Base-by-base conservation (phyloP, 257 asterid species). In the Datura wrightii region DNA sequence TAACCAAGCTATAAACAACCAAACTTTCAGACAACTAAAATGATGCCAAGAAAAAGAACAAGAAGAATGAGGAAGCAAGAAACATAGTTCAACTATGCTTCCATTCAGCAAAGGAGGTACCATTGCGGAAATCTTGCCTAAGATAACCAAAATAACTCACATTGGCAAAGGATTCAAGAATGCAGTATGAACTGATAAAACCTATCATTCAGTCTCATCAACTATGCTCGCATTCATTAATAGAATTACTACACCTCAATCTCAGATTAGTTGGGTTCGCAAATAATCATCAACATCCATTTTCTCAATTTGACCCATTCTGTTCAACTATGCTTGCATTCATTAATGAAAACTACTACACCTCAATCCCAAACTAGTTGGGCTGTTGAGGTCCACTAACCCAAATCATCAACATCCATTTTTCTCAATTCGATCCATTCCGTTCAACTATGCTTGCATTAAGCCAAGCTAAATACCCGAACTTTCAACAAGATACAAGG, bases 21-120 rank as follows among this genome's bases (percentile, higher is more conserved):
- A 10, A 62, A 56, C 46, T 83, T 60, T 36, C 52, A 50, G 81
- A 13, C 4, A 72, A 48, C 59, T 24, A n/a, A 67, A 42, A 79
- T 31, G 42, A 19, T 37, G 59, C 83, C 60, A 36, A 79, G 79
- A 52, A 36, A 13, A 55, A 78, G 53, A 78, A 39, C 69, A 72
- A 52, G 69, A 80, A 39, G 78, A 80, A 18, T 9, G 58, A 14
- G 36, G 71, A 76, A 67, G 39, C 16, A 56, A 83, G 71, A 37
- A 83, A 85, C 92, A n/a, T 55, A 5, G 62, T 55, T 55, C 62
- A 55, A 55, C 62, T 5, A 55, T 55, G 19, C 62, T 1, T 55
- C 24, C 24, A 56, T 16, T 56, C 63, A 56, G 63, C 67, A 19
- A 7, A 8, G 37, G 67, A 60, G 14, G 37, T 19, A 19, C 14